Evolutionary conservation across 805 yeast species (phyloP).

Genomic region (Zygoascus bituminiphila): DNA sequence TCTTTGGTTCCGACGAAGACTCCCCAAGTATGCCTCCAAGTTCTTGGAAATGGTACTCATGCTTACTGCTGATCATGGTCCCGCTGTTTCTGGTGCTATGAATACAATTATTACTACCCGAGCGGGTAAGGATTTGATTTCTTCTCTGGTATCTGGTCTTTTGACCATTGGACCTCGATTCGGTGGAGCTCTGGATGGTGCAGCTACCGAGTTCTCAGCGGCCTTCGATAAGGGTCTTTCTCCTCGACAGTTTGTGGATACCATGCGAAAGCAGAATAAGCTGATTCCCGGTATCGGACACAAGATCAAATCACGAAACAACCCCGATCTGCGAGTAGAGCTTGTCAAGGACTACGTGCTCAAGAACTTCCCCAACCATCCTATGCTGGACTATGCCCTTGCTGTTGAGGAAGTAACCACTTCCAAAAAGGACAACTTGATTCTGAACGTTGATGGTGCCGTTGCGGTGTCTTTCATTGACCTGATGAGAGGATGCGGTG

Average conservation of each 20-base stretch:
- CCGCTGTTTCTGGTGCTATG: conserved; percentile 42
- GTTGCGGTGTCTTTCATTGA: conserved; percentile 39
- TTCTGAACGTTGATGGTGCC: conserved; percentile 39
- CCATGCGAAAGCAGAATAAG: conserved; percentile 41
- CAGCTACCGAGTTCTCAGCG: conserved; percentile 37
- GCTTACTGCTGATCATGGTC: conserved; percentile 43
- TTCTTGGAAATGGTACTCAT: conserved; percentile 41
- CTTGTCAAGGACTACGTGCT: conserved; percentile 38
- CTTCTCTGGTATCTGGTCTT: conserved; percentile 38
- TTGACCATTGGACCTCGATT: conserved; percentile 39
- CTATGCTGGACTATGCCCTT: conserved; percentile 37
- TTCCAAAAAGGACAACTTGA: conserved; percentile 41
- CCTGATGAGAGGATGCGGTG: conserved; percentile 36
- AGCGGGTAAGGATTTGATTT: conserved; percentile 40
- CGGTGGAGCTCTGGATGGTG: conserved; percentile 42
- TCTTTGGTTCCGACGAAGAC: conserved; percentile 39
- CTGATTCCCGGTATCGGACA: conserved; percentile 42
- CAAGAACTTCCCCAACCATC: conserved; percentile 37
- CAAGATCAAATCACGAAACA: conserved; percentile 40
- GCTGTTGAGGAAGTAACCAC: conserved; percentile 43
- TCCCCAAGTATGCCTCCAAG: conserved; percentile 37
- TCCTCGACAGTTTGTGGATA: conserved; percentile 39
- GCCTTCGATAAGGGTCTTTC: conserved; percentile 38
- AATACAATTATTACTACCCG: conserved; percentile 41
- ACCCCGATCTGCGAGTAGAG: conserved; percentile 42